Percentiles rank a stretch among this genome's conserved stretches.
These are phyloP conservation scores for Aspergillus fischeri DNA, from an alignment of 2,329 filamentous ascomycete species.

Conservation along the genomic window DNA sequence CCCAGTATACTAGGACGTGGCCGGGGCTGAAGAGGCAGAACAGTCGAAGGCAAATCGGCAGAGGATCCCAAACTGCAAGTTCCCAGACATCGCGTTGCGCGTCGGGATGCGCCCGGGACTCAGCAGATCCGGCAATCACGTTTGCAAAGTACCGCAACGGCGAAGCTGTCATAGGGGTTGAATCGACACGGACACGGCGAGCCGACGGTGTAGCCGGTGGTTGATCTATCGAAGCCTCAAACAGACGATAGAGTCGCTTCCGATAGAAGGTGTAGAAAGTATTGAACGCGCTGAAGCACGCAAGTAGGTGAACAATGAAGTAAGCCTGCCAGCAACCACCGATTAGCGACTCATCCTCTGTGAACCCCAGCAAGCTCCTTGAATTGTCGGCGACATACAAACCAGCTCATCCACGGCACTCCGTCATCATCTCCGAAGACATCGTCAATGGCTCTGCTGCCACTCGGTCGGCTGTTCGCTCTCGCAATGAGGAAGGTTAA, in stretches of 20 bases:
- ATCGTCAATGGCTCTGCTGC: constrained; percentile 61
- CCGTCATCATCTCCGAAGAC: constrained; percentile 70
- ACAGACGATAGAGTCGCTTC: constrained; percentile 83
- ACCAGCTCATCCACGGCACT: constrained; percentile 64
- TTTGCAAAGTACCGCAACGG: constrained; percentile 71
- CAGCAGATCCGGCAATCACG: constrained; percentile 67
- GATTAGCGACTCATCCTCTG: constrained; percentile 4
- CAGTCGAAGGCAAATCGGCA: constrained; percentile 74
- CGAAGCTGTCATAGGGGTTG: constrained; percentile 71
- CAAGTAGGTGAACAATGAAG: constrained; percentile 67
- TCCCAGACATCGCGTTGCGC: constrained; percentile 89
- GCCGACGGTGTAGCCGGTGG: constrained; percentile 77
- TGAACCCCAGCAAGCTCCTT: neutral
- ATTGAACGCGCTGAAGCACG: constrained; percentile 66
- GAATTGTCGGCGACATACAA: constrained; percentile 45
- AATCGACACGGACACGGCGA: constrained; percentile 81
- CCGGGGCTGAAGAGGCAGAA: constrained; percentile 91
- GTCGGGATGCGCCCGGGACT: constrained; percentile 73
- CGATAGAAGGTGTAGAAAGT: constrained; percentile 76
- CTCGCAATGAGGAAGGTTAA: constrained; percentile 75
- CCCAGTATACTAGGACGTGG: constrained; percentile 84
- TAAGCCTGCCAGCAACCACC: constrained; percentile 50
- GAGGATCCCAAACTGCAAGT: constrained; percentile 86
- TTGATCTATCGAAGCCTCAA: constrained; percentile 77
- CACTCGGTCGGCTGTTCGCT: constrained; percentile 62